phyloP scores from a whole-genome alignment of 1,284 basidiomycete genomes.

The Kwoniella shivajii region DNA sequence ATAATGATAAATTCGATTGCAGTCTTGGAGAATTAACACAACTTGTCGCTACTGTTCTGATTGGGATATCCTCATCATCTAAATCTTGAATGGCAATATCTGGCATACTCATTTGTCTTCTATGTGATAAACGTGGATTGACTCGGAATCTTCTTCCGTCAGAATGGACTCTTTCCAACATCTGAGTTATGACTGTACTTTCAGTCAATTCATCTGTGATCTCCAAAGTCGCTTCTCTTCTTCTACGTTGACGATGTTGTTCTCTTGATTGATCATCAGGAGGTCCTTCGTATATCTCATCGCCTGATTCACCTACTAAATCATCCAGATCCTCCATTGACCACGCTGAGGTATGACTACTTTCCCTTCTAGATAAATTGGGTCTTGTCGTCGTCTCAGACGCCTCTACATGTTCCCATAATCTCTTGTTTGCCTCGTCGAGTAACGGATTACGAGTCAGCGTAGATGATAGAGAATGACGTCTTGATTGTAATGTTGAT shows the following conservation, averaged over 20 bases:
- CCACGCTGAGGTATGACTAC: not conserved
- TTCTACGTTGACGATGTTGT: slow-evolving; percentile 25
- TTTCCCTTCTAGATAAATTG: not conserved
- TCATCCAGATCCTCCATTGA: slow-evolving; percentile 40
- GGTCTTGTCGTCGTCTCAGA: not conserved
- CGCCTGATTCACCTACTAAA: slow-evolving; percentile 39
- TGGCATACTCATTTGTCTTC: slow-evolving; percentile 12
- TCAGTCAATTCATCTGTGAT: slow-evolving; percentile 55
- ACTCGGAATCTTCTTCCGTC: not conserved
- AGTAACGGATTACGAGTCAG: not conserved
- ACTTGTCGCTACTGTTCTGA: not conserved
- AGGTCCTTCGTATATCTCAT: slow-evolving; percentile 33
- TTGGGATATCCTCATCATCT: slow-evolving; percentile 1
- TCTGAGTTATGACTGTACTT: slow-evolving; percentile 40
- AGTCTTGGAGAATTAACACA: not conserved
- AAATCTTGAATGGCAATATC: slow-evolving; percentile 22
- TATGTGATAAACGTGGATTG: not conserved
- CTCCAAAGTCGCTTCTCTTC: slow-evolving; percentile 50
- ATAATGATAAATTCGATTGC: not conserved
- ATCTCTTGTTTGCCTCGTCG: slow-evolving; percentile 13
- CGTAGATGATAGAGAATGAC: no score
- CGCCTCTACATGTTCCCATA: slow-evolving; percentile 4
- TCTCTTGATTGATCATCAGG: slow-evolving; percentile 27
- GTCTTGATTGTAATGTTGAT: slow-evolving; percentile 8
- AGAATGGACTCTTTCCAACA: slow-evolving; percentile 23